These are phyloP conservation scores for Fusarium sp. DNA, from an alignment of 2,329 filamentous ascomycete species.

Conservation along the genomic window DNA sequence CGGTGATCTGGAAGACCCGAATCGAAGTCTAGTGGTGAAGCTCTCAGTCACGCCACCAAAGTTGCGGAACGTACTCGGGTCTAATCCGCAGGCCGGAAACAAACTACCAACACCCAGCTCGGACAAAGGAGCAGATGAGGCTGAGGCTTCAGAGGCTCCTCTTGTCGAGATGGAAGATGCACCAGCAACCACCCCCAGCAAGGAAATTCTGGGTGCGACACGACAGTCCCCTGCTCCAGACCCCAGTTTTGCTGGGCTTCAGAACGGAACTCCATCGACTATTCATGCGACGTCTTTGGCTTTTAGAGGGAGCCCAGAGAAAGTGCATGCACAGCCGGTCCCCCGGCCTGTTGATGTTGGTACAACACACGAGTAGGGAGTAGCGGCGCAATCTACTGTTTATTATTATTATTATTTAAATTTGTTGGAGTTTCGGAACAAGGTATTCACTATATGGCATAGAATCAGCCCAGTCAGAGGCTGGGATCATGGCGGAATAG, in stretches of 20 bases:
- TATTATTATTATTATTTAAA: neutral
- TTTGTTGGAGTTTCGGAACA: slow-evolving; percentile 42
- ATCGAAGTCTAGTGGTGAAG: slow-evolving; percentile 77
- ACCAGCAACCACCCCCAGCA: slow-evolving; percentile 14
- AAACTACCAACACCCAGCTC: slow-evolving; percentile 37
- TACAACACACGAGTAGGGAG: slow-evolving; percentile 43
- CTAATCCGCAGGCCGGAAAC: slow-evolving; percentile 36
- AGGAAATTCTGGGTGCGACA: neutral
- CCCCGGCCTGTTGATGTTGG: slow-evolving; percentile 47
- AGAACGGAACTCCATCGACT: slow-evolving; percentile 45
- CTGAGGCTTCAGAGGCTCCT: slow-evolving; percentile 18
- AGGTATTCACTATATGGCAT: slow-evolving; percentile 36
- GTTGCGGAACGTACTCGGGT: slow-evolving; percentile 47
- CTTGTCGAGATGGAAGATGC: slow-evolving; percentile 44
- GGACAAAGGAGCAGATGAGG: slow-evolving; percentile 31
- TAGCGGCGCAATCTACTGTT: slow-evolving; percentile 16
- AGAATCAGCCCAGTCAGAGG: slow-evolving; percentile 31
- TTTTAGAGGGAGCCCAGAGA: slow-evolving; percentile 70
- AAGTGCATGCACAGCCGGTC: slow-evolving; percentile 52
- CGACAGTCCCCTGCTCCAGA: slow-evolving; percentile 25
- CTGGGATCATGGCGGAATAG: slow-evolving; percentile 35
- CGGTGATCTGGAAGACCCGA: slow-evolving; percentile 59
- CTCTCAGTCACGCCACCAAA: slow-evolving; percentile 63
- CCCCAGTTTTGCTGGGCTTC: slow-evolving; percentile 9
- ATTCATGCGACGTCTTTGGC: slow-evolving; percentile 59